Percentiles rank a stretch among this genome's conserved stretches.
These are phyloP conservation scores for Lunasporangiospora selenospora DNA, from an alignment of 192 early-diverging fungal genomes.

Conservation along the genomic window DNA sequence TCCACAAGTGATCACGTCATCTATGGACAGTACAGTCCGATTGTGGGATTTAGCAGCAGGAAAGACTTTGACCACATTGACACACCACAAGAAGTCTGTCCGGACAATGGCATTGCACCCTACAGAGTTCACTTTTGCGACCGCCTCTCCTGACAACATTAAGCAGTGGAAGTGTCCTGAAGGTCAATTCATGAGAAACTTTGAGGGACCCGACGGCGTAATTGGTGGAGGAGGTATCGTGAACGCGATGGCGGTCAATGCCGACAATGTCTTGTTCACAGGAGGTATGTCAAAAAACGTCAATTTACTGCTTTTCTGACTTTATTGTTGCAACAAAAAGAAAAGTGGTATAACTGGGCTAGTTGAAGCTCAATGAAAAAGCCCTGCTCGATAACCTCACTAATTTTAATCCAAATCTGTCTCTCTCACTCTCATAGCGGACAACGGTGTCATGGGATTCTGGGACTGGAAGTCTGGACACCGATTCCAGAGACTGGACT, in stretches of 20 bases:
- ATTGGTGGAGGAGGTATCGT: constrained; percentile 88
- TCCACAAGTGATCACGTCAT: constrained; percentile 94
- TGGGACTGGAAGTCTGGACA: constrained; percentile 97
- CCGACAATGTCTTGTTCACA: constrained; percentile 92
- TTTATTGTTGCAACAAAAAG: constrained; percentile 4
- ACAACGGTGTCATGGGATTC: constrained; percentile 97
- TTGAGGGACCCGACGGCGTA: constrained; percentile 83
- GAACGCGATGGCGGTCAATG: constrained; percentile 89
- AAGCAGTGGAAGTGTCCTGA: constrained; percentile 98
- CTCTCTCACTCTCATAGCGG: constrained; percentile 56
- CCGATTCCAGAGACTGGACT: constrained; percentile 91
- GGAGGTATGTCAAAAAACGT: constrained; percentile 74
- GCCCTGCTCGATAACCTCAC: not conserved
- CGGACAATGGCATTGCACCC: constrained; percentile 93
- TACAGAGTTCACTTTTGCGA: constrained; percentile 92
- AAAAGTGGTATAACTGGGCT: constrained; percentile 1
- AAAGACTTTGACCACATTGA: constrained; percentile 91
- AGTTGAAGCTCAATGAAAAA: no score
- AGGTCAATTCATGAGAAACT: constrained; percentile 95
- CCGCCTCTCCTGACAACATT: constrained; percentile 88
- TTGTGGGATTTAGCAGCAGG: constrained; percentile 99
- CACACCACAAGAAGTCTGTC: constrained; percentile 98
- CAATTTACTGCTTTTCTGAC: not conserved
- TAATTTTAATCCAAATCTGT: not conserved
- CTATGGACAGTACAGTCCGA: constrained; percentile 91